Base-by-base conservation (phyloP, 805 yeast genomes). In the Candida parachauliodes region DNA sequence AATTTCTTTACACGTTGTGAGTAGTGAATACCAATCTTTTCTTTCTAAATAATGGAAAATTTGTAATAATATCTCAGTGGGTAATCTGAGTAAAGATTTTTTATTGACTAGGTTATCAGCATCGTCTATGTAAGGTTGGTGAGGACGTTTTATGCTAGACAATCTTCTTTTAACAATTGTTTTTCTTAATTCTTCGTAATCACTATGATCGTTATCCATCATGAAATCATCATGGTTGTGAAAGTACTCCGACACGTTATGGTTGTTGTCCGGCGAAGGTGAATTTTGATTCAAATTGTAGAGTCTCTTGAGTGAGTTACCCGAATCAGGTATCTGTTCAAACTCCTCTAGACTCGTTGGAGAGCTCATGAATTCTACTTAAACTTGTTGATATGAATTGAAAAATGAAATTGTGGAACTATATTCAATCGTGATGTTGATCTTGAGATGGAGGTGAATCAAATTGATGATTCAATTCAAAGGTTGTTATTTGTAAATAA, bases 1-100 rank as follows among this genome's bases (percentile, higher is more conserved):
- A 83, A 95, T 88, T 43, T 79, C 74, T 49, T 77, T 79, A 60
- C 95, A 88, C 6, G 87, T 89, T 1, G 87, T 70, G 44, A 87
- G 63, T 16, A 83, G 59, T 10, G 77, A 68, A 19, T 77, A 78
- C 42, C 81, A 62, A 49, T 83, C 88, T 46, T 73, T 77, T 28
- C 82, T 71, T 33, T 72, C 77, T 36, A 83, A 61, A 43, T 80
- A 72, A 37, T 85, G 81, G 42, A 84, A 78, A 1, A 84, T 77
- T 46, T 81, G 70, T 34, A 81, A 72, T 29, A 84, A 56, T 14
- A 84, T 76, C 57, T 77, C 82, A 0, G 81, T 76, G 7, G 82
- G 82, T 34, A 77, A 55, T 33, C 65, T 66, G 14, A 69, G 57
- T 32, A 76, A 62, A 6, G 71, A 61, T 42, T 62, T 55, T 37